Evolutionary conservation across 2,329 filamentous ascomycete genomes (phyloP).

Genomic region (Didymellaceae sp.): DNA sequence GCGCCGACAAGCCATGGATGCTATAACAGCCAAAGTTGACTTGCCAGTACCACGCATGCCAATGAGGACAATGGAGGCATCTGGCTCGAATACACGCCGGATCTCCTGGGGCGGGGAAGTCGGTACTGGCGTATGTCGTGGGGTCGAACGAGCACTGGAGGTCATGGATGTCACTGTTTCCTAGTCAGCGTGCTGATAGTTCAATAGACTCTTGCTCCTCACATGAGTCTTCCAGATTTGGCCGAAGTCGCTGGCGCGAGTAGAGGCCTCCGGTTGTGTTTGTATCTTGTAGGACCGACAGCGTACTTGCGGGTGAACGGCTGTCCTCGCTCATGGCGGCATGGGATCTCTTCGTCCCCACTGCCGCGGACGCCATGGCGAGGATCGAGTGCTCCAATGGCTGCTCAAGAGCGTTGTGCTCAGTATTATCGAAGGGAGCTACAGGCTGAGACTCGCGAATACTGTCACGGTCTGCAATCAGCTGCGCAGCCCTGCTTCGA

Average conservation of each 20-base stretch:
- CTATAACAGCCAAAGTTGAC: slow-evolving; percentile 76
- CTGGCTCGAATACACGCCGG: slow-evolving; percentile 57
- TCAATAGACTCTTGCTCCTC: background rate
- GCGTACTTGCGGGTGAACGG: slow-evolving; percentile 4
- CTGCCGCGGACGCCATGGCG: slow-evolving; percentile 37
- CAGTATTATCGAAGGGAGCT: too few relatives aligned
- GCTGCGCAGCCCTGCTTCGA: background rate
- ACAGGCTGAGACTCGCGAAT: too few relatives aligned
- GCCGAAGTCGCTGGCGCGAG: slow-evolving; percentile 5
- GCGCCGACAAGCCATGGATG: slow-evolving; percentile 72
- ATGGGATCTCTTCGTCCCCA: slow-evolving; percentile 39
- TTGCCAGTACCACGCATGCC: slow-evolving; percentile 78
- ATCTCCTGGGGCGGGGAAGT: slow-evolving; percentile 25
- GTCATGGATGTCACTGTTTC: slow-evolving; percentile 25
- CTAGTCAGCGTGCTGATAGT: slow-evolving; percentile 8
- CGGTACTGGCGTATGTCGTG: slow-evolving; percentile 36
- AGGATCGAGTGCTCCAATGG: background rate
- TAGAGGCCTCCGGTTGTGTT: slow-evolving; percentile 4
- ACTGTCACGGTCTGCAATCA: background rate
- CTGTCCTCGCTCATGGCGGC: slow-evolving; percentile 32
- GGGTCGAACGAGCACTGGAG: slow-evolving; percentile 38
- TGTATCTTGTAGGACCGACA: slow-evolving; percentile 10
- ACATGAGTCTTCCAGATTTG: slow-evolving; percentile 16
- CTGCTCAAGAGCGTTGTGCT: background rate
- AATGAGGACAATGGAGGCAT: slow-evolving; percentile 75